A percentile compares a stretch with the other conserved stretches of the same genome.
Conservation (phyloP, 257 asterid genomes). For the Solanum arcanum region DNA sequence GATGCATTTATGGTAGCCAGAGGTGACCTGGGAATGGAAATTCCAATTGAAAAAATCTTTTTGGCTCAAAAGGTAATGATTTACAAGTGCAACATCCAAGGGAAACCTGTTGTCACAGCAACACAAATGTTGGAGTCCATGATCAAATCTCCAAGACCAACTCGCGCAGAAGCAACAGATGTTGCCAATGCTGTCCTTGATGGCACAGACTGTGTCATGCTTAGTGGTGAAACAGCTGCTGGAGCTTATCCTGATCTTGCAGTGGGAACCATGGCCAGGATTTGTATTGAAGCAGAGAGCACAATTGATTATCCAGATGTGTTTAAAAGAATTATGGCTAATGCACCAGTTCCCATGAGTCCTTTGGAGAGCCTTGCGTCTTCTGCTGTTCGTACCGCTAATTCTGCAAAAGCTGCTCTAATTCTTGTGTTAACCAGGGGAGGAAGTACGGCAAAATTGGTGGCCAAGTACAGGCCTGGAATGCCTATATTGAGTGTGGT, state of each 20-base stretch:
- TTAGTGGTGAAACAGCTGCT: conserved; percentile 90
- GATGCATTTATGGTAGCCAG: conserved; percentile 95
- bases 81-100: conserved; percentile 83
- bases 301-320: conserved; percentile 63
- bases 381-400: conserved; percentile 75
- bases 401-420: conserved; percentile 58
- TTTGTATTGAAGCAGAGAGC: conserved; percentile 79
- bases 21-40: conserved; percentile 89
- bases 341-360: conserved; percentile 85
- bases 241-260: conserved; percentile 94
- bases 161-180: conserved; percentile 90
- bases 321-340: conserved; percentile 53
- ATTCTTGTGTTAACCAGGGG: conserved; percentile 74
- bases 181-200: conserved; percentile 89
- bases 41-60: conserved; percentile 81
- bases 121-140: conserved; percentile 91
- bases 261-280: conserved; percentile 76
- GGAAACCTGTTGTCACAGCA: conserved; percentile 89
- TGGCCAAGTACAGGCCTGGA: conserved; percentile 80
- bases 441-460: conserved; percentile 79
- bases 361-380: conserved; percentile 81
- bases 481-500: conserved; percentile 73
- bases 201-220: conserved; percentile 92
- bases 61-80: conserved; percentile 88
- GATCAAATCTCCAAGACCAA: conserved; percentile 91